Percentiles rank a stretch among this genome's conserved stretches.
These are phyloP conservation scores for Trichoderma gamsii DNA, from an alignment of 495 filamentous ascomycete species.

Conservation along the genomic window DNA sequence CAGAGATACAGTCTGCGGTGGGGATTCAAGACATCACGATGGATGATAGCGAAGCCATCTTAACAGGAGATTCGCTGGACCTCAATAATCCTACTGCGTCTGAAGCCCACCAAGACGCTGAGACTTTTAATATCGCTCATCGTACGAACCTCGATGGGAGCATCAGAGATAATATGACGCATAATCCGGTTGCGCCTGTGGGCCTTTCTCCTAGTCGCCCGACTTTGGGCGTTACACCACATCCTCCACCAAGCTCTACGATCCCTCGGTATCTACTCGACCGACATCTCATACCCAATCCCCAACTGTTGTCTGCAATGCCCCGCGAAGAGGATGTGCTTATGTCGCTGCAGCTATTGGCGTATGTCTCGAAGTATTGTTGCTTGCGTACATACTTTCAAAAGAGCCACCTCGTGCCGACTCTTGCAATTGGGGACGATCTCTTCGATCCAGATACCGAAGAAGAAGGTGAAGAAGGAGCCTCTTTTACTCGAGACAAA, in stretches of 20 bases:
- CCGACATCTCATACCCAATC: constrained; percentile 54
- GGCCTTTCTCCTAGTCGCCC: constrained; percentile 74
- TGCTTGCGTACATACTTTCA: constrained; percentile 93
- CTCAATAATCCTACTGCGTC: constrained; percentile 72
- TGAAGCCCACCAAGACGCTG: constrained; percentile 67
- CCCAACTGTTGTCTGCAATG: constrained; percentile 75
- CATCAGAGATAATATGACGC: constrained; percentile 57
- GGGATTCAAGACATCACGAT: constrained; percentile 72
- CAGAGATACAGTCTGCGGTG: constrained; percentile 71
- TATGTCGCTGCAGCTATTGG: constrained; percentile 95
- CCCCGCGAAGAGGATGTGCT: constrained; percentile 94
- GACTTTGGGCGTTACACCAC: constrained; percentile 63
- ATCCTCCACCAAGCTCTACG: constrained; percentile 57
- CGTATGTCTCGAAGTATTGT: constrained; percentile 98
- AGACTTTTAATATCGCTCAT: constrained; percentile 96
- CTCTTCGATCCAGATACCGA: constrained; percentile 29
- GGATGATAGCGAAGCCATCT: constrained; percentile 68
- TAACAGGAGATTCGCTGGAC: constrained; percentile 68
- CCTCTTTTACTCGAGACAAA: constrained; percentile 47
- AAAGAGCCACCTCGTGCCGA: constrained; percentile 85
- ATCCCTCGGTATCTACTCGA: constrained; percentile 72
- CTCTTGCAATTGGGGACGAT: constrained; percentile 81
- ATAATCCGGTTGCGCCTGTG: constrained; percentile 53
- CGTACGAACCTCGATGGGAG: constrained; percentile 80
- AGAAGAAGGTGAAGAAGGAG: background rate